phyloP scores from a whole-genome alignment of 2,329 filamentous ascomycete species.

The Paradendryphiella salina region DNA sequence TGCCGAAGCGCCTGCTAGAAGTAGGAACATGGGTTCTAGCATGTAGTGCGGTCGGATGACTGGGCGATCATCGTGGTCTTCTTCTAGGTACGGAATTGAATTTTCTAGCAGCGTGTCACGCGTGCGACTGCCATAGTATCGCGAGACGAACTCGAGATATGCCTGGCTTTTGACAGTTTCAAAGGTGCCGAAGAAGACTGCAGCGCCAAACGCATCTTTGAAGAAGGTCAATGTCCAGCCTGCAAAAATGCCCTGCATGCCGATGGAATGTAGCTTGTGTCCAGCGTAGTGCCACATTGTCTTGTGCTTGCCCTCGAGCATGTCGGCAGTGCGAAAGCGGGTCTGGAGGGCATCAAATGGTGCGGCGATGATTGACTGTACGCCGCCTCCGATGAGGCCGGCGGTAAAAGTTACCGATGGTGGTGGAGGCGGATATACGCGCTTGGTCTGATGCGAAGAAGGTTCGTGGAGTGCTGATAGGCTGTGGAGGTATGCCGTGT shows the following conservation, averaged over 20 bases:
- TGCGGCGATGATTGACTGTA: constrained; percentile 73
- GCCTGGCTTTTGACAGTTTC: constrained; percentile 75
- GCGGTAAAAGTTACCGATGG: constrained; percentile 68
- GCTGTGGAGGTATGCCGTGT: constrained; percentile 74
- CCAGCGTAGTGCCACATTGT: constrained; percentile 74
- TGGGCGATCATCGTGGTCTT: constrained; percentile 41
- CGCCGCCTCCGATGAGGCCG: constrained; percentile 67
- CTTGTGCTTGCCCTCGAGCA: constrained; percentile 62
- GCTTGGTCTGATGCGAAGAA: constrained; percentile 61
- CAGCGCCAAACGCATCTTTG: constrained; percentile 71
- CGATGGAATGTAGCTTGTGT: constrained; percentile 71
- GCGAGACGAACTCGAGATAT: constrained; percentile 71
- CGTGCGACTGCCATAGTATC: constrained; percentile 61
- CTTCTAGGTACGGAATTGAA: constrained; percentile 24
- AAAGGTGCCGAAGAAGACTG: constrained; percentile 74
- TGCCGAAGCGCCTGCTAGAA: constrained; percentile 69
- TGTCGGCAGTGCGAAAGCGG: constrained; percentile 67
- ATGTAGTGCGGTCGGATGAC: constrained; percentile 74
- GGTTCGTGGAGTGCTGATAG: constrained; percentile 68
- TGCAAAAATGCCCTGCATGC: constrained; percentile 71
- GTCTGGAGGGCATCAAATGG: constrained; percentile 76
- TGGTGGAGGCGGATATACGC: constrained; percentile 70
- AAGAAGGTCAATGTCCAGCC: constrained; percentile 70
- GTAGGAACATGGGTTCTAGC: constrained; percentile 71
- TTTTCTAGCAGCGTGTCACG: constrained; percentile 36